Evolutionary conservation across 2,329 filamentous ascomycete genomes (phyloP), one percentile per base, ranked within the genome.

Genomic region (Phoma sp.): DNA sequence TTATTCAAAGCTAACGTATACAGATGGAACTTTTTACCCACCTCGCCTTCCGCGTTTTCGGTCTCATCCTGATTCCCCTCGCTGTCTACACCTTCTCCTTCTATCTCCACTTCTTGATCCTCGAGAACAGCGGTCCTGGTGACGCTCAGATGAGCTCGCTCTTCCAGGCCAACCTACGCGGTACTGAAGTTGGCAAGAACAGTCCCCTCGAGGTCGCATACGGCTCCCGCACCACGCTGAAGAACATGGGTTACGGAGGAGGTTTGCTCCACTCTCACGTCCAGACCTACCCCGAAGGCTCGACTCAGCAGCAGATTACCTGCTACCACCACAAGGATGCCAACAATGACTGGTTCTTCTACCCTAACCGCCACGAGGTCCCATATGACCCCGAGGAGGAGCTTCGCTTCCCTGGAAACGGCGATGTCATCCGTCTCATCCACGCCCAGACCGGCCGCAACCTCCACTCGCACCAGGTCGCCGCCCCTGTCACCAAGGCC

Each of bases 141-240:
- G 95, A 99, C 80, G 95, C 95, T n/a, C 95, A 99, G 78, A 99
- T 99, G 95, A 97, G 93, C 80, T 99, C 95, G 21, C 86, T 99
- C 43, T 99, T 99, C 84, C 95, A 99, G 76, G 95, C 96, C 40
- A 99, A 99, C 73, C 84, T 99, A 30, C 88, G 87, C 67, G 95
- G 95, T 21, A 98, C 93, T 10, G 90, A 96, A 61, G 93, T 99
- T 58, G 93, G 93, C 71, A 92, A 91, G 75, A 90, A 96, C 75
- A 97, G 93, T 71, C 95, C 96, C 18, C 84, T 99, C 14, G 95
- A 99, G 73, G 83, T 99, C 61, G 93, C 92, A 5, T 82, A 90
- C 60, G 95, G 96, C 21, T 99, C 95, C 29, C 87, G 90, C 54
- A 90, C 89, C 7, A 99, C 95, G 0, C 81, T 99, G 63, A 99